Conservation (phyloP, 139 green algal species). For the Nannochloris sp. region DNA sequence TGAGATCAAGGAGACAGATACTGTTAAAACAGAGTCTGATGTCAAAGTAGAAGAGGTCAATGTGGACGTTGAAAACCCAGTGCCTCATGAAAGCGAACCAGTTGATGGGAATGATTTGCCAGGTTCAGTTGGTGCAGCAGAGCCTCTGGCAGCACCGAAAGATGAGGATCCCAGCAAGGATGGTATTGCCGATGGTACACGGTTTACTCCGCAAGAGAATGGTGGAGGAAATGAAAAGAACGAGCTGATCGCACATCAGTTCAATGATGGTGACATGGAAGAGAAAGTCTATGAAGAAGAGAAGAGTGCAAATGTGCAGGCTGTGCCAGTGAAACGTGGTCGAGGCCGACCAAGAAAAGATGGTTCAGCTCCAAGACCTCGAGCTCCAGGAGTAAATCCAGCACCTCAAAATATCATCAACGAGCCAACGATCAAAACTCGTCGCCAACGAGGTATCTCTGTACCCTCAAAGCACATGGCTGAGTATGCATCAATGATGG, state of each 20-base stretch:
- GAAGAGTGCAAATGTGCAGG: not conserved
- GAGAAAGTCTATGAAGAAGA: not conserved
- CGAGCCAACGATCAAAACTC: conserved; percentile 13
- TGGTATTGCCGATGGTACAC: not conserved
- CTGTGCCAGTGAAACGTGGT: not conserved
- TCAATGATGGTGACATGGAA: not conserved
- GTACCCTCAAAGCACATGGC: not conserved
- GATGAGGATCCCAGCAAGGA: not conserved
- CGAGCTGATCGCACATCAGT: not conserved
- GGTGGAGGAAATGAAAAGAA: not conserved
- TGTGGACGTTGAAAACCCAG: not conserved
- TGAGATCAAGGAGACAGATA: not conserved
- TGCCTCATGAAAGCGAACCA: not conserved
- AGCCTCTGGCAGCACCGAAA: not conserved
- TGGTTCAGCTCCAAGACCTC: not conserved
- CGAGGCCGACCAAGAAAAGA: not conserved
- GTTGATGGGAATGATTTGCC: not conserved
- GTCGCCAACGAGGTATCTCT: conserved; percentile 12
- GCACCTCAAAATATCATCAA: conserved; percentile 16
- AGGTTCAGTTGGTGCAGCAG: no score
- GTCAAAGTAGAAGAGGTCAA: not conserved
- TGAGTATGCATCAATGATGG: not conserved
- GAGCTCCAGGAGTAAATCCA: not conserved
- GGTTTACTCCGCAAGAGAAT: not conserved
- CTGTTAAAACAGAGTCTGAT: not conserved